Conservation (phyloP, 1,284 basidiomycete genomes). For the Ceratobasidium sp. region DNA sequence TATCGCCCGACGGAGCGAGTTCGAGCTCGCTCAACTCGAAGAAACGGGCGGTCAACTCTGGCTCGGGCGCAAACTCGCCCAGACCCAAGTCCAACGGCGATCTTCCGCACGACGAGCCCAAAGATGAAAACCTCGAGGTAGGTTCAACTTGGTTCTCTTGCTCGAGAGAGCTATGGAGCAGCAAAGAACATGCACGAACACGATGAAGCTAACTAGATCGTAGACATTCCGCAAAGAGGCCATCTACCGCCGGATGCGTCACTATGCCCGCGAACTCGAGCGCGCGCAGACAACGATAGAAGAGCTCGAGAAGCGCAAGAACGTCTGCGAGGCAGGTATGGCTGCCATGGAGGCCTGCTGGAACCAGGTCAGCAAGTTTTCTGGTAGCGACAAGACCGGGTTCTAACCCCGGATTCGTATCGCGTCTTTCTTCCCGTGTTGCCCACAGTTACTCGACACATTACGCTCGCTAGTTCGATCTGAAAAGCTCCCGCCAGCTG, state of each 20-base stretch:
- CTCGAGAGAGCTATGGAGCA: neutral
- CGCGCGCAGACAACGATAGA: constrained; percentile 72
- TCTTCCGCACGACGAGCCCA: constrained; percentile 32
- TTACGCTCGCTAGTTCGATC: constrained; percentile 68
- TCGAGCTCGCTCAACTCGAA: constrained; percentile 32
- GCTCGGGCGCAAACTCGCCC: constrained; percentile 3
- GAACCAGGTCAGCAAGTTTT: constrained; percentile 71
- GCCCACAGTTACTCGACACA: constrained; percentile 20
- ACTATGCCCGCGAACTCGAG: constrained; percentile 85
- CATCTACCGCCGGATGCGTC: constrained; percentile 89
- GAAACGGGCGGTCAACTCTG: constrained; percentile 16
- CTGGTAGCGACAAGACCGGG: neutral
- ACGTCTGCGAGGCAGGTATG: constrained; percentile 78
- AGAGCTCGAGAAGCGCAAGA: constrained; percentile 78
- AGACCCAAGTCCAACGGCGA: constrained; percentile 26
- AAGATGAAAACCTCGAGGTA: constrained; percentile 34
- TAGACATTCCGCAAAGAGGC: constrained; percentile 90
- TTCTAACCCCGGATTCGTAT: neutral
- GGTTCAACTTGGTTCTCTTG: neutral
- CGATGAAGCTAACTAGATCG: constrained; percentile 42
- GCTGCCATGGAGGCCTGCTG: constrained; percentile 89
- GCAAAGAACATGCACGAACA: constrained; percentile 16
- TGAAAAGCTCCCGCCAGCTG: constrained; percentile 59
- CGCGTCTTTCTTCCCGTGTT: constrained; percentile 44
- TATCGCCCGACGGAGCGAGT: constrained; percentile 30